phyloP scores from a whole-genome alignment of 176 grass and related monocot genomes.

The Musa troglodytarum region DNA sequence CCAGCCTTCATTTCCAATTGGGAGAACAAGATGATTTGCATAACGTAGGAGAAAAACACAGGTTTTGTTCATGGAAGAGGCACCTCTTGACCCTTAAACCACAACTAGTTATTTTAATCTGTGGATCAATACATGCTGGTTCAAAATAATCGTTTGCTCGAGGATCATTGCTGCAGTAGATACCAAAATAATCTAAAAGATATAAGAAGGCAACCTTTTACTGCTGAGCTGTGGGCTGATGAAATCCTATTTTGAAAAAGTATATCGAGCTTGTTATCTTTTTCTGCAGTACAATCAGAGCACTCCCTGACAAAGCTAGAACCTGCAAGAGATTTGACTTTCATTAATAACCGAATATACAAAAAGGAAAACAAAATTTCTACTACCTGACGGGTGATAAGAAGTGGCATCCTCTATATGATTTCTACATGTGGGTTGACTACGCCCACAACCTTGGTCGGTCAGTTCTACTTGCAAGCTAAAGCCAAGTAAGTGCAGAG shows the following conservation, averaged over 20 bases:
- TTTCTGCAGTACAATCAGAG: slow-evolving; percentile 14
- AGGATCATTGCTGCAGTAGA: neutral
- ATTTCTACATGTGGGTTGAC: neutral
- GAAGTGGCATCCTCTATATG: neutral
- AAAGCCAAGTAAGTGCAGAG: slow-evolving; percentile 47
- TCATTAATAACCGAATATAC: neutral
- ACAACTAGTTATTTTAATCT: neutral
- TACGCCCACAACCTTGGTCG: neutral
- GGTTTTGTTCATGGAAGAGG: too few species aligned
- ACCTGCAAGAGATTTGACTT: slow-evolving; percentile 1
- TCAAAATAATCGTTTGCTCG: neutral
- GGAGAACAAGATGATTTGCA: too few species aligned
- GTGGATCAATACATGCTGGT: neutral
- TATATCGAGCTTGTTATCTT: slow-evolving; percentile 30
- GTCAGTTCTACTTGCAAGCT: slow-evolving; percentile 17
- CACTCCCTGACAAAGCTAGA: neutral
- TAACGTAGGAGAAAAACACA: too few species aligned
- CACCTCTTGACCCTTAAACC: too few species aligned
- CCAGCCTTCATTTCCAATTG: neutral
- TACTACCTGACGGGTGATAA: neutral
- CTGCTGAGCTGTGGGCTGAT: slow-evolving; percentile 75
- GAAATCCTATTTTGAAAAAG: slow-evolving; percentile 31
- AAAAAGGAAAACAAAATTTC: neutral
- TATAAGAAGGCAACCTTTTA: slow-evolving; percentile 56
- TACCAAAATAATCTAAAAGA: neutral